phyloP scores from a whole-genome alignment of 2,329 filamentous ascomycete genomes.

The Parastagonospora nodorum region DNA sequence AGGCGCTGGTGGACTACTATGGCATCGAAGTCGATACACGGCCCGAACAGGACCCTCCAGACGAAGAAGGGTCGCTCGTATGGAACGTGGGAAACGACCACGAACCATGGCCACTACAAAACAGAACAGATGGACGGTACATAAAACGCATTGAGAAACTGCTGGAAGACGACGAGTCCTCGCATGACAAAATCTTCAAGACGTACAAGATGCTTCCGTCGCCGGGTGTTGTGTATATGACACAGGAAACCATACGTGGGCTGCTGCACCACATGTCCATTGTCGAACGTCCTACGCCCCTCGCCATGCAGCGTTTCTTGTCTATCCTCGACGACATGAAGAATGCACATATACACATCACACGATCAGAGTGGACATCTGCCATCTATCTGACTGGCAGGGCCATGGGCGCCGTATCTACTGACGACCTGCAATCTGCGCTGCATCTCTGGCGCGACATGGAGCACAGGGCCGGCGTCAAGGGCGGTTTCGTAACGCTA shows the following conservation, averaged over 20 bases:
- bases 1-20: conserved; percentile 56
- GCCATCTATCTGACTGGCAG: conserved; percentile 80
- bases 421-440: conserved; percentile 68
- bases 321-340: conserved; percentile 83
- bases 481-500: conserved; percentile 79
- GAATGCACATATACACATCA: conserved; percentile 70
- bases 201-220: conserved; percentile 59
- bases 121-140: conserved; percentile 41
- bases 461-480: conserved; percentile 72
- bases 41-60: conserved; percentile 38
- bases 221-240: conserved; percentile 60
- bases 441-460: conserved; percentile 86
- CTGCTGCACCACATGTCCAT: conserved; percentile 73
- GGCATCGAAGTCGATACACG: conserved; percentile 31
- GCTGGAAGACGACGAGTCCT: conserved; percentile 49
- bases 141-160: conserved; percentile 44
- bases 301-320: conserved; percentile 80
- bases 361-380: conserved; percentile 76
- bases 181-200: conserved; percentile 57
- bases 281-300: conserved; percentile 57
- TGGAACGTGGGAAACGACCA: conserved; percentile 42
- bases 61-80: conserved; percentile 28
- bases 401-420: conserved; percentile 65
- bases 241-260: conserved; percentile 59
- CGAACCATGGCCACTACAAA: conserved; percentile 39